Percentiles rank a stretch among this genome's conserved stretches.
phyloP scores from a whole-genome alignment of 2,329 filamentous ascomycete genomes.

The Ceratocystis harringtonii region DNA sequence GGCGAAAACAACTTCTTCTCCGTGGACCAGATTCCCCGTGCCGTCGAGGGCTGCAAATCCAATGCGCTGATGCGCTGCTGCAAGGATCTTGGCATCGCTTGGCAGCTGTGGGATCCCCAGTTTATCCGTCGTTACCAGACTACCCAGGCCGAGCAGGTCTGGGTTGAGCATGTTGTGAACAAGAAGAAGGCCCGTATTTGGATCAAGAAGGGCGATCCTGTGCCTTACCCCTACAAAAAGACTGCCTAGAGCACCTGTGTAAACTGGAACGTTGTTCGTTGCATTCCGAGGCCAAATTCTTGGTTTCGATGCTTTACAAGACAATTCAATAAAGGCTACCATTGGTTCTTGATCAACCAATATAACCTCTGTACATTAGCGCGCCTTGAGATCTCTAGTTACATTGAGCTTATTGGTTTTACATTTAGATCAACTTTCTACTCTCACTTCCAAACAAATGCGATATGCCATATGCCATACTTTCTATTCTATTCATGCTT shows the following conservation, averaged over 20 bases:
- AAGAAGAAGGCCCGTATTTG: conserved; percentile 87
- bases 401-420: not conserved
- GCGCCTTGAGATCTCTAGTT: not conserved
- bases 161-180: conserved; percentile 73
- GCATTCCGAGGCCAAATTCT: not conserved
- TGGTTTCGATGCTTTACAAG: not conserved
- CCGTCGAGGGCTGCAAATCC: conserved; percentile 92
- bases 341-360: not conserved
- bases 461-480: not conserved
- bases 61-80: conserved; percentile 97
- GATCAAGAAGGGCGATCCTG: conserved; percentile 58
- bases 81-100: conserved; percentile 90
- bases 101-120: conserved; percentile 89
- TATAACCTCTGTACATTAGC: conserved; percentile 5
- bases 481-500: not conserved
- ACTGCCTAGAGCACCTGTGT: conserved; percentile 10
- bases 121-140: conserved; percentile 76
- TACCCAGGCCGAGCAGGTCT: conserved; percentile 59
- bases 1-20: conserved; percentile 92
- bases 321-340: not conserved
- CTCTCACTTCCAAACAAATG: not conserved
- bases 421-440: not conserved
- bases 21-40: conserved; percentile 78
- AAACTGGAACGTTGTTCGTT: not conserved
- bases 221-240: conserved; percentile 46